Base-by-base conservation (phyloP, 2,329 filamentous ascomycete species). In the Colletotrichum sidae region DNA sequence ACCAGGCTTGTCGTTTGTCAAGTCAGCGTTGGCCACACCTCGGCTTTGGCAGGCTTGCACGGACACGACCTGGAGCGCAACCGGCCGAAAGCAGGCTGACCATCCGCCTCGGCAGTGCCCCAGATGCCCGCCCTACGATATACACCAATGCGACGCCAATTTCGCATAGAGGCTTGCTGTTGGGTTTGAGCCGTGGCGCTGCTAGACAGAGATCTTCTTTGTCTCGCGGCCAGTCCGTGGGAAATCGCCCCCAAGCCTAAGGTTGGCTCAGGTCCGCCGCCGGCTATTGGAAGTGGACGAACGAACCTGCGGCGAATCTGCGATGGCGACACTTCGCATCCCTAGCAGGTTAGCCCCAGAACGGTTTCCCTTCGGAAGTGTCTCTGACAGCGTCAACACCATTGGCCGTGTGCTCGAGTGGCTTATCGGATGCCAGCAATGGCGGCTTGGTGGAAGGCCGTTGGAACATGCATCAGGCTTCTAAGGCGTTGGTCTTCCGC, bases 381-480 rank as follows among this genome's bases (percentile, higher is more conserved):
- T 65, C 49, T 63, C 47, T 67, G 64, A 67, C 60, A 60, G 60
- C 60, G 46, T 55, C 49, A 51, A 41, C 44, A 35, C 33, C 50
- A 65, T 60, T 67, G 64, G 64, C 55, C 55, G 60, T 59, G 44
- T 53, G 41, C 50, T 10, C 5, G 10, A 39, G 45, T 50, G 60
- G 60, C 64, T 67, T 67, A 67, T 67, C 60, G 64, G 60, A 64
- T 52, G 64, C 47, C 53, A 58, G 25, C 41, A 67, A 35, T 25
- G 38, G n/a, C 50, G 60, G 49, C 54, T 60, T 65, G 64, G 50
- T 67, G 60, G 64, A 67, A 67, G 45, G 50, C 64, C 60, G 60
- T 65, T 67, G 54, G 64, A 67, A 67, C 60, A 67, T 67, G 64
- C 60, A 65, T 50, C 60, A 67, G 33, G 64, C 64, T 67, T 67